phyloP scores from a whole-genome alignment of 2,329 filamentous ascomycete genomes.

The Corniculantispora saksenae region DNA sequence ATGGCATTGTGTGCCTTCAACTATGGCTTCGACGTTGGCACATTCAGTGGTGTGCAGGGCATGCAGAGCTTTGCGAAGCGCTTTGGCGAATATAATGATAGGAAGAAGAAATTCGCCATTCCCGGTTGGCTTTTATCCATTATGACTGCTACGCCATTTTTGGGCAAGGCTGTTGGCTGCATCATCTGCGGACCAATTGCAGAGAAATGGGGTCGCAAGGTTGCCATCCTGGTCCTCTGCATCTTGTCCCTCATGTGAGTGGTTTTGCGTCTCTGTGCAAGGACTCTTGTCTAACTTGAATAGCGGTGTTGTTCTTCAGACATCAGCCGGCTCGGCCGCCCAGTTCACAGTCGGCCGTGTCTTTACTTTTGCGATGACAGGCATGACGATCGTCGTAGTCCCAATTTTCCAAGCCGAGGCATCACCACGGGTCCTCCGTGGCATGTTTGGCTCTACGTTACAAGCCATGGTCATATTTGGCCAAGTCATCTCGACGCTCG shows the following conservation, averaged over 20 bases:
- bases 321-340: conserved; percentile 28
- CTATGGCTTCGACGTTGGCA: conserved; percentile 31
- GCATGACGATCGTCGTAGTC: conserved; percentile 33
- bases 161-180: conserved; percentile 26
- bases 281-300: background rate
- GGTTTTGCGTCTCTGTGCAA: background rate
- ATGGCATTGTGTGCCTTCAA: conserved; percentile 30
- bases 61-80: conserved; percentile 29
- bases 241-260: conserved; percentile 25
- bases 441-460: conserved; percentile 31
- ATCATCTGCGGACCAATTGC: conserved; percentile 26
- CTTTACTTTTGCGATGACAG: conserved; percentile 33
- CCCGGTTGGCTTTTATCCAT: conserved; percentile 27
- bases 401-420: conserved; percentile 33
- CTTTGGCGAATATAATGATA: conserved; percentile 27
- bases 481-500: conserved; percentile 27
- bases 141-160: conserved; percentile 30
- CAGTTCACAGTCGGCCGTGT: conserved; percentile 34
- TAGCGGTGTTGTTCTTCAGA: conserved; percentile 33
- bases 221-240: conserved; percentile 27
- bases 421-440: conserved; percentile 28
- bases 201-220: conserved; percentile 30
- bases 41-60: conserved; percentile 29
- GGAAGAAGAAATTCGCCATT: conserved; percentile 21
- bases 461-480: conserved; percentile 32